These are phyloP conservation scores for Phylloboletellus chloephorus DNA, from an alignment of 1,284 basidiomycete species.

Conservation along the genomic window DNA sequence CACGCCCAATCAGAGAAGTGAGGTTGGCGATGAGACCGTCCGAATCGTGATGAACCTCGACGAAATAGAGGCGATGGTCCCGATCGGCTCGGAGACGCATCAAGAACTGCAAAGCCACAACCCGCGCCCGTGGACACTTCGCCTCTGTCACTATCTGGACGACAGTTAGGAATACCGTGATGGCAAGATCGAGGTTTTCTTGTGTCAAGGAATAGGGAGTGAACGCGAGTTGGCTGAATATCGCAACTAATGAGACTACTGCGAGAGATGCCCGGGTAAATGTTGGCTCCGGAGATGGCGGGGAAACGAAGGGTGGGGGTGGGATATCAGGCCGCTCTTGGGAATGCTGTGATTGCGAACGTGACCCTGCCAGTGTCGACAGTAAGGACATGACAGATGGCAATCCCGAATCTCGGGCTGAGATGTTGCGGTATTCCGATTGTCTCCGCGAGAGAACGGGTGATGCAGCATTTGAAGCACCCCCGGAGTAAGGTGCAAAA, in stretches of 20 bases:
- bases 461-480: constrained; percentile 38
- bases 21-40: constrained; percentile 50
- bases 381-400: constrained; percentile 61
- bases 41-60: constrained; percentile 44
- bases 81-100: constrained; percentile 88
- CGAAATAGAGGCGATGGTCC: constrained; percentile 83
- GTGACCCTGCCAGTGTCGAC: constrained; percentile 55
- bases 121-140: constrained; percentile 57
- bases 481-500: constrained; percentile 27
- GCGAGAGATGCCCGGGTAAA: constrained; percentile 52
- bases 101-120: constrained; percentile 82
- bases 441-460: constrained; percentile 54
- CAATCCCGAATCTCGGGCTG: constrained; percentile 38
- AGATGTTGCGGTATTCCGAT: constrained; percentile 40
- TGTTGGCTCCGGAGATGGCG: constrained; percentile 23
- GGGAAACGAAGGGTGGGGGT: constrained; percentile 25
- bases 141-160: constrained; percentile 41
- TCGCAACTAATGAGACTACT: constrained; percentile 55
- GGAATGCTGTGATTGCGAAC: constrained; percentile 50
- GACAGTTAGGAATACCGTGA: constrained; percentile 48
- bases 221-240: constrained; percentile 68
- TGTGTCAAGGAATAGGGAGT: constrained; percentile 50
- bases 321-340: constrained; percentile 29
- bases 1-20: constrained; percentile 51
- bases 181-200: constrained; percentile 44